These are phyloP conservation scores for Triticum turgidum DNA, from an alignment of 176 grass and related monocot species.

Conservation along the genomic window DNA sequence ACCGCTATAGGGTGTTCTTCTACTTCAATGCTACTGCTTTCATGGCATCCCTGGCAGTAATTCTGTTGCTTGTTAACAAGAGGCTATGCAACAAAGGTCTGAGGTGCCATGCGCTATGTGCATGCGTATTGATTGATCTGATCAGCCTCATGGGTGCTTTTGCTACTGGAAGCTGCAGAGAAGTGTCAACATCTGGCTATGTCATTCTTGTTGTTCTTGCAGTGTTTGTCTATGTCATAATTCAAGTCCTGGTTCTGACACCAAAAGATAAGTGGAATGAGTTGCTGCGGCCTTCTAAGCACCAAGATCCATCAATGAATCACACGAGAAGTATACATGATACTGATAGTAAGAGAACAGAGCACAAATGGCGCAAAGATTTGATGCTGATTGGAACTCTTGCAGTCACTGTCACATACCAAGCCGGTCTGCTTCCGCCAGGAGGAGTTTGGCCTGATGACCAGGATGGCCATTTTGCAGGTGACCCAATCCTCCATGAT, in stretches of 20 bases:
- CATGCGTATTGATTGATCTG: conserved; percentile 37
- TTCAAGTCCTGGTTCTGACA: conserved; percentile 34
- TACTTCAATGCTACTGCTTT: conserved; percentile 57
- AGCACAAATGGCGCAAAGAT: conserved; percentile 56
- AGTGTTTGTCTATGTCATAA: conserved; percentile 31
- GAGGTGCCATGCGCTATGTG: conserved; percentile 25
- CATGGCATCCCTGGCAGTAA: conserved; percentile 53
- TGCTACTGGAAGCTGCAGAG: conserved; percentile 44
- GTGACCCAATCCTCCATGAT: conserved; percentile 42
- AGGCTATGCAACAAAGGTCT: conserved; percentile 38
- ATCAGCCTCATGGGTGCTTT: conserved; percentile 57
- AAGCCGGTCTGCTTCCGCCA: conserved; percentile 54
- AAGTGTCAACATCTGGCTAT: conserved; percentile 33
- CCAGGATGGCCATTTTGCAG: conserved; percentile 1
- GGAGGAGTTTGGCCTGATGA: conserved; percentile 52
- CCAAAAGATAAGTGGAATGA: background rate
- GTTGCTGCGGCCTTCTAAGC: background rate
- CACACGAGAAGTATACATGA: background rate
- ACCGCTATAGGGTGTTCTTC: conserved; percentile 47
- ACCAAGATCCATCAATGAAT: background rate
- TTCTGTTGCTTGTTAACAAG: conserved; percentile 51
- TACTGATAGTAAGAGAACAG: conserved; percentile 4
- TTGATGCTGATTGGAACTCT: conserved; percentile 56
- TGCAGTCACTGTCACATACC: conserved; percentile 51
- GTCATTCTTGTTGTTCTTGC: conserved; percentile 34